phyloP scores from a whole-genome alignment of 106 monocot species.

The Apostasia ramifera region DNA sequence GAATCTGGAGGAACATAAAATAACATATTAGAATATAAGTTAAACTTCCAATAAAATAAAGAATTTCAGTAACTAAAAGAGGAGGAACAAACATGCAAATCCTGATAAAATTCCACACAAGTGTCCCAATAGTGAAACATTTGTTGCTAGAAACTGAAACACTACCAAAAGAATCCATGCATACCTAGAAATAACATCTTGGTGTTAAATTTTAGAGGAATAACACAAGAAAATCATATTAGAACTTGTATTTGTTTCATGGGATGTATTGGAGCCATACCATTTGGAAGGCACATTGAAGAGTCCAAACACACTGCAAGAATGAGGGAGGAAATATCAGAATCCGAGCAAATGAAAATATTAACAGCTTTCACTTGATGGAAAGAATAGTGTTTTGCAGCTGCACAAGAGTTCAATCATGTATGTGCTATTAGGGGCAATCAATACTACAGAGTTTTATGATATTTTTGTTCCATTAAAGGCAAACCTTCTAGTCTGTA shows the following conservation, averaged over 20 bases:
- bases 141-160: constrained; percentile 82
- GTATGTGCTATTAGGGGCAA: no score
- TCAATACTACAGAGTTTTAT: no score
- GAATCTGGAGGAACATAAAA: constrained; percentile 49
- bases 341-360: no score
- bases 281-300: constrained; percentile 91
- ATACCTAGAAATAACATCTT: constrained; percentile 47
- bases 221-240: neutral
- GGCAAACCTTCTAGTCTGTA: constrained; percentile 74
- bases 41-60: neutral
- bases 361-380: no score
- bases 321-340: neutral
- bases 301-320: constrained; percentile 92
- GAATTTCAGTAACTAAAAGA: constrained; percentile 3
- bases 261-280: constrained; percentile 24
- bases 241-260: constrained; percentile 10
- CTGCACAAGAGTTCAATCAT: no score
- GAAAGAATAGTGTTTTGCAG: no score
- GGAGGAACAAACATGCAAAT: constrained; percentile 85
- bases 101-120: constrained; percentile 96
- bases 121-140: constrained; percentile 91
- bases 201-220: neutral
- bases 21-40: constrained; percentile 7
- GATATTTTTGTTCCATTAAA: neutral
- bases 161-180: constrained; percentile 86